Evolutionary conservation across 495 filamentous ascomycete genomes (phyloP), one percentile per base, ranked within the genome.

Genomic region (Trichoderma asperelloides): DNA sequence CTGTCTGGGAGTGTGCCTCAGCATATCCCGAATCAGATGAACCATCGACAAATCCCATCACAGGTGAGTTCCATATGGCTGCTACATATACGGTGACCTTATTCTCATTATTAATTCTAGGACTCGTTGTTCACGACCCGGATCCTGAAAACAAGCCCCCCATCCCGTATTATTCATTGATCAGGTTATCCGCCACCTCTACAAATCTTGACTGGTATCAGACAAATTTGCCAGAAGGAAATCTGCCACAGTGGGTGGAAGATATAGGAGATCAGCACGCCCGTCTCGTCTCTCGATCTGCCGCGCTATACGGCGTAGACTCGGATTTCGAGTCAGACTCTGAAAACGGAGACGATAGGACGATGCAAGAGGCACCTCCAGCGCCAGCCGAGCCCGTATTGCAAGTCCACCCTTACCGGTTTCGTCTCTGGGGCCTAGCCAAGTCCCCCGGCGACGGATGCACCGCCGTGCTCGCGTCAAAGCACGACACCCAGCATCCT

Each of bases 181-280:
- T 79, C n/a, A 78, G 81, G 23, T 69, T 78, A 39, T 81, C 80
- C 0, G 80, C 79, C 11, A 81, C 79, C 2, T 68, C 78, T 30
- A 77, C 76, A 23, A 81, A 80, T 62, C 67, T 71, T 0, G 71
- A 72, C 60, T 83, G 80, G 80, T 79, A 76, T 64, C 75, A 82
- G 51, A 80, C 75, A 12, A 83, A 82, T 66, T 62, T 77, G 16
- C 69, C 73, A 16, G 65, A 69, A 3, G 33, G 41, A 6, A 41
- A 30, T 4, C 66, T 66, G 9, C 78, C 79, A 1, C 76, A 75
- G 27, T 83, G 80, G 80, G 78, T 73, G 0, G 73, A 72, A 7
- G 71, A 81, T 12, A 43, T 65, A n/a, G 43, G 39, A 16, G 27
- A 30, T 8, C 27, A 43, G 37, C 28, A 40, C 27, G 37, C 39